Base-by-base conservation (phyloP, 129 eudicot species). In the Tagetes erecta region DNA sequence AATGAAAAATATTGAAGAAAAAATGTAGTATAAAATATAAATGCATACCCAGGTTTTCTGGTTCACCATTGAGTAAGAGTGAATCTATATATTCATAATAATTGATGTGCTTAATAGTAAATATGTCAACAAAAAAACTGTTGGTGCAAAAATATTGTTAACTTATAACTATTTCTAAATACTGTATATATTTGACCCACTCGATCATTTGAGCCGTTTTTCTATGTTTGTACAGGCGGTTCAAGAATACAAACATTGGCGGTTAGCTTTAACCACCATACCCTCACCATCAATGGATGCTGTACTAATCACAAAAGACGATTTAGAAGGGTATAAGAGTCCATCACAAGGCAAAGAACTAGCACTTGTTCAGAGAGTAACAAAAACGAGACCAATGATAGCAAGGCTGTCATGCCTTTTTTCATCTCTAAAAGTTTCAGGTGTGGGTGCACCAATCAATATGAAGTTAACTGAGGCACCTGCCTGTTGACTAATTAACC, bases 241-340 rank as follows among this genome's bases (percentile, higher is more conserved):
- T 49, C 86, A 84, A 82, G 91, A 80, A 68, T 91, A 81, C 84
- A 71, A 68, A 57, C 86, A 85, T 71, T 85, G 72, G 64, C 83
- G 87, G 20, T 35, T 63, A 44, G 83, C 89, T 52, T 78, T 76
- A 9, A 68, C 79, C 8, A 65, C 74, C 39, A 60, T 60, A 50
- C 55, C 58, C 6, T 82, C 86, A 45, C 84, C 86, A 30, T 75
- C 97, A 30, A 84, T 81, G 5, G 97, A 91, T 67, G 95, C 82
- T 75, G 88, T 91, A 35, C 70, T 91, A 53, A 86, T 87, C 50
- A 91, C 97, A 39, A 83, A 91, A 80, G 97, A 84, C 40, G 97
- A 87, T 78, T 67, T 91, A 44, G 97, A 91, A 85, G 97, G 97
- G 13, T 91, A 91, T 62, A 57, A 78, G 7, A 81, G 82, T 67